A percentile compares a stretch with the other conserved stretches of the same genome.
These are phyloP conservation scores for Prunus yedoensis DNA, from an alignment of 331 rosid genomes.

Conservation along the genomic window DNA sequence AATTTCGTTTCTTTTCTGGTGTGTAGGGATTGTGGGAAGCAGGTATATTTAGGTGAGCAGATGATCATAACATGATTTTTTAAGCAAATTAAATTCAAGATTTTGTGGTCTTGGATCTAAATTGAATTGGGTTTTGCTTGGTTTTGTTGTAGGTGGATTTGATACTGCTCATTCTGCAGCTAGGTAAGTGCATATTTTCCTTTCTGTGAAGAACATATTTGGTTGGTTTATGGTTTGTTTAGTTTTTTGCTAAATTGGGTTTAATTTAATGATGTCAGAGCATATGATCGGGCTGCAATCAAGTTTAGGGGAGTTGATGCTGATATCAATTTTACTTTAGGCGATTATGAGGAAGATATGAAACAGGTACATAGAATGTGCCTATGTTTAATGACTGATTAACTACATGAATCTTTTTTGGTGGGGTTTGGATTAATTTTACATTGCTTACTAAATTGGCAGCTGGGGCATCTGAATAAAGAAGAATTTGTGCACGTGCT, in stretches of 20 bases:
- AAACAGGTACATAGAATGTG: slow-evolving; percentile 23
- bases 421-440: background rate
- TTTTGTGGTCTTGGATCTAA: background rate
- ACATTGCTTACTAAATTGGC: background rate
- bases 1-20: background rate
- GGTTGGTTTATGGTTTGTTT: background rate
- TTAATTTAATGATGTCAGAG: slow-evolving; percentile 25
- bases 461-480: slow-evolving; percentile 41
- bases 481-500: slow-evolving; percentile 49
- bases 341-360: slow-evolving; percentile 50
- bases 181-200: slow-evolving; percentile 16
- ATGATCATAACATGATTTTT: background rate
- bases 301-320: slow-evolving; percentile 54
- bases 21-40: slow-evolving; percentile 60
- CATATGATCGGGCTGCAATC: slow-evolving; percentile 56
- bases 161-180: slow-evolving; percentile 59
- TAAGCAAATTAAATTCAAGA: background rate
- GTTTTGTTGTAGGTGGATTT: slow-evolving; percentile 43
- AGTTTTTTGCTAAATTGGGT: background rate
- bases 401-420: background rate
- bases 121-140: slow-evolving; percentile 4
- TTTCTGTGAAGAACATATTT: background rate
- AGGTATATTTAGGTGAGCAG: slow-evolving; percentile 46
- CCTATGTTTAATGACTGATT: background rate
- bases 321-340: slow-evolving; percentile 40